These are phyloP conservation scores for Pestalotiopsis sp. DNA, from an alignment of 2,329 filamentous ascomycete species.

Conservation along the genomic window DNA sequence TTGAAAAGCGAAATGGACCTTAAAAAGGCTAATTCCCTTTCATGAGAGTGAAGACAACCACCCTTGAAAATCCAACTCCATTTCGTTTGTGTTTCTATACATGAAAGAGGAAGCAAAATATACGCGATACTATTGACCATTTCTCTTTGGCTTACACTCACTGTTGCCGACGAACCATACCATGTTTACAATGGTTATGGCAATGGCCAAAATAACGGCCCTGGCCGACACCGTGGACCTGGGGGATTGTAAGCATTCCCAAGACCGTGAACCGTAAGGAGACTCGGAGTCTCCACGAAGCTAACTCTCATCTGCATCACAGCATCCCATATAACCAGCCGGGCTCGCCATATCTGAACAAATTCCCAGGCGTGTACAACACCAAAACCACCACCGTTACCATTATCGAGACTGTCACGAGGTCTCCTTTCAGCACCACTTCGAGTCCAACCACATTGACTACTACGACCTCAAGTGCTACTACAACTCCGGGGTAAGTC, in stretches of 20 bases:
- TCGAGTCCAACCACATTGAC: neutral
- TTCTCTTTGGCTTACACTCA: neutral
- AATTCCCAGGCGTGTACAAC: neutral
- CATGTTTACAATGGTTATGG: neutral
- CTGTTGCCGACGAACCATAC: neutral
- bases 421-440: neutral
- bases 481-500: too few species aligned
- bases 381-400: neutral
- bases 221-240: neutral
- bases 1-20: too few species aligned
- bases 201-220: too few species aligned
- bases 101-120: neutral
- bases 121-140: neutral
- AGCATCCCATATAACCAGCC: too few species aligned
- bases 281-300: too few species aligned
- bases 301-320: too few species aligned
- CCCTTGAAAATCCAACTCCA: too few species aligned
- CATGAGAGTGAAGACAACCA: too few species aligned
- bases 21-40: too few species aligned
- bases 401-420: neutral
- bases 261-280: too few species aligned
- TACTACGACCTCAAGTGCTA: neutral
- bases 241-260: too few species aligned
- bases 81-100: neutral
- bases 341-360: neutral